Percentiles rank a stretch among this genome's conserved stretches.
Evolutionary conservation across 129 eudicot species (phyloP).

Genomic region (Centella asiatica): DNA sequence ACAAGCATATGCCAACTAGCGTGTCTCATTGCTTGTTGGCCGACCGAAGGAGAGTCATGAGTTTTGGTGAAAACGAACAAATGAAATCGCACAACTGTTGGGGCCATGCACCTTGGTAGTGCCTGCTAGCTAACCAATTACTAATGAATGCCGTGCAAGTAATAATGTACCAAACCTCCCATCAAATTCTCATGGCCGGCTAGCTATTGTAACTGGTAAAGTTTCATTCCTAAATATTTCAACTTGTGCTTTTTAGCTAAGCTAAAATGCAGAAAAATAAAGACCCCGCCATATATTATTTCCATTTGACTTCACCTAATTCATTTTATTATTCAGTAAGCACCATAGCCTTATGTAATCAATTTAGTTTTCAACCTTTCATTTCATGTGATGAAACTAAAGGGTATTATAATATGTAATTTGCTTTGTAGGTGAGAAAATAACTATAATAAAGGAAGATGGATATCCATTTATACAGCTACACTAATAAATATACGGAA

Average conservation of each 20-base stretch:
- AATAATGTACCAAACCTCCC: neutral
- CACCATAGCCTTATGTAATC: neutral
- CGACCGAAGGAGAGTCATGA: slow-evolving; percentile 11
- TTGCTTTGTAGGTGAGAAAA: neutral
- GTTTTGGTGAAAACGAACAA: slow-evolving; percentile 16
- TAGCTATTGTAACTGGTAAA: no score
- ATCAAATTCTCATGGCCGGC: slow-evolving; percentile 5
- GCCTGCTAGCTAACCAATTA: slow-evolving; percentile 10
- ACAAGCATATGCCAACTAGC: slow-evolving; percentile 12
- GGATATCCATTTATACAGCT: no score
- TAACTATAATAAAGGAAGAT: neutral
- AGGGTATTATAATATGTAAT: neutral
- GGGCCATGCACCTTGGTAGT: neutral
- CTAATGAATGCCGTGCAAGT: slow-evolving; percentile 3
- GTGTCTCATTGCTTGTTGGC: slow-evolving; percentile 27
- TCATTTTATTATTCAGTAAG: neutral
- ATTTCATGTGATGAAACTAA: no score
- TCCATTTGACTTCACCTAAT: neutral
- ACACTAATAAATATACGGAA: no score
- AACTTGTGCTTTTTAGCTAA: no score
- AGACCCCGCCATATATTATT: no score
- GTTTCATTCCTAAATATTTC: neutral
- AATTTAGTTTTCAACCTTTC: neutral
- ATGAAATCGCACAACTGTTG: slow-evolving; percentile 7
- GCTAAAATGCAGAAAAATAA: no score